Evolutionary conservation across 352 stramenopile species (phyloP).

Genomic region (Phytophthora fragariae): DNA sequence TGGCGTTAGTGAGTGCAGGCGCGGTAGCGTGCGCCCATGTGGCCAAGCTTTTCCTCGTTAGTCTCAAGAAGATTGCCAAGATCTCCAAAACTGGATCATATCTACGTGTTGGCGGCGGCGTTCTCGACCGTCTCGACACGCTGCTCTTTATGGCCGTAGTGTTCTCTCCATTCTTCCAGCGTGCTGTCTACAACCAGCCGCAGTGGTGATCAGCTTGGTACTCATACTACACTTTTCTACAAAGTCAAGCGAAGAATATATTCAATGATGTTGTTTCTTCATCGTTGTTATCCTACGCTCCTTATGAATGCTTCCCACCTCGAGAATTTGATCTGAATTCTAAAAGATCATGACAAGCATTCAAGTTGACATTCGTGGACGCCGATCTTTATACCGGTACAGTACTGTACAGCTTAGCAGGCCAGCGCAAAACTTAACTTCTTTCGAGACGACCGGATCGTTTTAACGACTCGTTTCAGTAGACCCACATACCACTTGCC

Average conservation of each 20-base stretch:
- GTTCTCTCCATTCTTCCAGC: conserved; percentile 60
- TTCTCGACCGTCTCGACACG: conserved; percentile 68
- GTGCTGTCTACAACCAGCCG: conserved; percentile 41
- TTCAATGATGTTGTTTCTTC: conserved; percentile 28
- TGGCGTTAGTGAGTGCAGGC: conserved; percentile 40
- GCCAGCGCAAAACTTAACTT: no score
- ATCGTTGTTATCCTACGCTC: not conserved
- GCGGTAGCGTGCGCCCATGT: conserved; percentile 59
- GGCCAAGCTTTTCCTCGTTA: conserved; percentile 65
- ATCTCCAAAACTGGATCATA: conserved; percentile 55
- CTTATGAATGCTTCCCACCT: not conserved
- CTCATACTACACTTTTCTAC: no score
- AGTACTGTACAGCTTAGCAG: no score
- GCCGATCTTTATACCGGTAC: no score
- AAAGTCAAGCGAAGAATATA: conserved; percentile 27
- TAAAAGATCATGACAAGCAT: no score
- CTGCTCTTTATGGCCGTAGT: conserved; percentile 67
- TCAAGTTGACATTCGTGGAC: no score
- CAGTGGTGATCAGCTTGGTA: conserved; percentile 28
- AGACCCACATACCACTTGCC: no score
- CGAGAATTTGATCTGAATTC: no score
- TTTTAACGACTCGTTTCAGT: no score
- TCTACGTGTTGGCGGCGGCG: conserved; percentile 55
- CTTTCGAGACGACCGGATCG: no score
- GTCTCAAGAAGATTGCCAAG: conserved; percentile 70